These are phyloP conservation scores for Arthroderma uncinatum DNA, from an alignment of 2,329 filamentous ascomycete species.

Conservation along the genomic window DNA sequence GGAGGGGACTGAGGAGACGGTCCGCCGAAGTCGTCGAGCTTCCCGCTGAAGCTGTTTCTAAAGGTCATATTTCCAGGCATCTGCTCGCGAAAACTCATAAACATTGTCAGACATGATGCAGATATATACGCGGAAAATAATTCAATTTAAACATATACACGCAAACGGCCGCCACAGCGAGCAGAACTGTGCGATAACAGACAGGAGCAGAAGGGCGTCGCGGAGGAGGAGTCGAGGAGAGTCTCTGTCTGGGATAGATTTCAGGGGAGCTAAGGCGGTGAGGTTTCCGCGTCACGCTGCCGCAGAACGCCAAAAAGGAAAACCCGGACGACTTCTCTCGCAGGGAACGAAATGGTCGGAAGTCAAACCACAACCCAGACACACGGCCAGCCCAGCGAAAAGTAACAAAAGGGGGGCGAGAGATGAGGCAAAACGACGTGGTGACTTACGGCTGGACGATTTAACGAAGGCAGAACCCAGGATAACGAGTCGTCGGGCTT, in stretches of 20 bases:
- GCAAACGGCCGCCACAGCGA: background rate
- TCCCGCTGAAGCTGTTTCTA: conserved; percentile 50
- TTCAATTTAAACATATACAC: background rate
- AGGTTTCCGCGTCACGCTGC: background rate
- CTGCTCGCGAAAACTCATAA: conserved; percentile 11
- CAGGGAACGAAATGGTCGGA: background rate
- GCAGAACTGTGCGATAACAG: background rate
- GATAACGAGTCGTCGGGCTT: background rate
- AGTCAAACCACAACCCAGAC: background rate
- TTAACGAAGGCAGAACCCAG: conserved; percentile 15
- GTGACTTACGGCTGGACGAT: conserved; percentile 14
- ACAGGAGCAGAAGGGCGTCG: background rate
- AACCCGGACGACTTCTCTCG: background rate
- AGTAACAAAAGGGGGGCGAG: conserved; percentile 6
- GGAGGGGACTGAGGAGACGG: conserved; percentile 65
- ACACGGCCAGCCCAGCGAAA: background rate
- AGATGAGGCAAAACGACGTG: conserved; percentile 14
- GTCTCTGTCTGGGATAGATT: background rate
- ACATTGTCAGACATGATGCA: conserved; percentile 16
- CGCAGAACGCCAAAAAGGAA: background rate
- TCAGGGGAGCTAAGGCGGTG: conserved; percentile 2
- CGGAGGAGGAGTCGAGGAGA: background rate
- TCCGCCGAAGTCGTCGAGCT: conserved; percentile 71
- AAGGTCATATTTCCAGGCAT: conserved; percentile 46
- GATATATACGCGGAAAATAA: background rate